Base-by-base conservation (phyloP, 2,329 filamentous ascomycete species). In the Rhexocercosporidium sp. region DNA sequence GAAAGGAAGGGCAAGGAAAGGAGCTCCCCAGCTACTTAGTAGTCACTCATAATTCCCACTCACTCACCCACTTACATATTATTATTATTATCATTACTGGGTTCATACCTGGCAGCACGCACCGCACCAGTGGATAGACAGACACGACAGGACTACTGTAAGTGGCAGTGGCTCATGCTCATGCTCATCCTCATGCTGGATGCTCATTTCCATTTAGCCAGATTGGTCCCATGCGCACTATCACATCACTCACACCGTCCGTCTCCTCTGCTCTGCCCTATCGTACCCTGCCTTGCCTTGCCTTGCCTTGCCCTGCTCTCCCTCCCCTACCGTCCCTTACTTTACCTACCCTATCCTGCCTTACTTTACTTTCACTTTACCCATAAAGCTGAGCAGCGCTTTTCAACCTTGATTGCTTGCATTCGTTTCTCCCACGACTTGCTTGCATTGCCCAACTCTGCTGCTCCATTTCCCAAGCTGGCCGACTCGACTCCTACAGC, bases 171-270 rank as follows among this genome's bases (percentile, higher is more conserved):
- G n/a, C n/a, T n/a, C n/a, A n/a, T n/a, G n/a, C n/a, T n/a, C n/a
- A n/a, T n/a, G n/a, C n/a, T n/a, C n/a, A n/a, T n/a, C n/a, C n/a
- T n/a, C n/a, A n/a, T n/a, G n/a, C n/a, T n/a, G n/a, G n/a, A n/a
- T n/a, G n/a, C 20, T 22, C 49, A 18, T 46, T 18, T 29, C 37
- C 53, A 56, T 73, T 74, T 73, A 74, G 71, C 72, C 72, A 74
- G 69, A 72, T 73, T 73, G 69, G 62, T 62, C 64, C 70, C 71
- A 70, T 71, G 72, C 71, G 67, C 66, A 69, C 29, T 31, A 9
- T 31, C 29, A n/a, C 29, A 31, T 31, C 72, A 66, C 71, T 71
- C 71, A 70, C 69, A 70, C 66, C 68, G 66, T 64, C 64, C 37
- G 16, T 14, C 37, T 18, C 14, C 37, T 41, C 37, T 62, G 59